phyloP scores from a whole-genome alignment of 2,329 filamentous ascomycete genomes.

The Pestalotiopsis sp. region DNA sequence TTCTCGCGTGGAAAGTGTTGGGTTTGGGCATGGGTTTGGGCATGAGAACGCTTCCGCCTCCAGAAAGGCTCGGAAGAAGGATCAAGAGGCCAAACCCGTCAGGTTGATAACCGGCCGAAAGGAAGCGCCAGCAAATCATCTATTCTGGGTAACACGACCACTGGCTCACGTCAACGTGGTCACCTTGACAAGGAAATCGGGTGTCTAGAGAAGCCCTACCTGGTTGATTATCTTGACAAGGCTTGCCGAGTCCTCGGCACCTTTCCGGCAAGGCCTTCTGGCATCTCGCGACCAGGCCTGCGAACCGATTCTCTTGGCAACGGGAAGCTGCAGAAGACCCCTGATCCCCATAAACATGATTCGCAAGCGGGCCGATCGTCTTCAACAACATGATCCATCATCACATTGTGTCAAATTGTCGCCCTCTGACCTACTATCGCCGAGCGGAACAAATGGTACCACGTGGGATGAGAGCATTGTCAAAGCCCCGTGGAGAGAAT shows the following conservation, averaged over 20 bases:
- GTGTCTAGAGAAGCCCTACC: background rate
- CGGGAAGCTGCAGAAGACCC: background rate
- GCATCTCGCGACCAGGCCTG: background rate
- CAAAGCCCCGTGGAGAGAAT: background rate
- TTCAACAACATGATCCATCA: background rate
- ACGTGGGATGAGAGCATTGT: background rate
- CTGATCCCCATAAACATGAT: background rate
- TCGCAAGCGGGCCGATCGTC: background rate
- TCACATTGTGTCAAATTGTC: background rate
- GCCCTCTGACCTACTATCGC: background rate
- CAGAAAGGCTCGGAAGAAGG: background rate
- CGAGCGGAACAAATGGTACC: background rate
- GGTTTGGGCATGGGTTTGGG: background rate
- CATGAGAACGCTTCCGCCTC: background rate
- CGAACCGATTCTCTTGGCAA: background rate
- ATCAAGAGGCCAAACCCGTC: background rate
- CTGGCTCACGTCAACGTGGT: background rate
- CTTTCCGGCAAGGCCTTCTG: background rate
- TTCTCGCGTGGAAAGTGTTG: background rate
- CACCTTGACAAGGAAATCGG: background rate
- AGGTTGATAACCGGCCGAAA: background rate
- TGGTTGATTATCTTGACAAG: background rate
- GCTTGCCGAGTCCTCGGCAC: background rate
- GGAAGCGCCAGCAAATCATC: background rate
- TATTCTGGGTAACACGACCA: background rate